phyloP scores from a whole-genome alignment of 345 rosid genomes.

The Eutrema japonicum region DNA sequence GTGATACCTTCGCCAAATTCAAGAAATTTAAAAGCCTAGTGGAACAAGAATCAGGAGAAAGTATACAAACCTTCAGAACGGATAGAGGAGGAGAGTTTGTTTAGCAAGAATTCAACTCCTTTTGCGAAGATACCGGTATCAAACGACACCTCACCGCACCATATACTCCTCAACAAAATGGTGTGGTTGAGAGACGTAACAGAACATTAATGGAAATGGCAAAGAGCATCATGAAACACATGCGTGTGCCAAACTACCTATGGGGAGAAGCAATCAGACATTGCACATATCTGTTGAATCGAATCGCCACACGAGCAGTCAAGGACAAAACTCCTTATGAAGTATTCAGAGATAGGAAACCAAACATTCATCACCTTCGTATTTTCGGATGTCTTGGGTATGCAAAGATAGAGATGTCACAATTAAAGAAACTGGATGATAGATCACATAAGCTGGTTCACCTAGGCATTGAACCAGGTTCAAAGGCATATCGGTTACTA shows the following conservation, averaged over 20 bases:
- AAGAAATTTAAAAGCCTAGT: not conserved
- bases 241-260: not conserved
- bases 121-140: not conserved
- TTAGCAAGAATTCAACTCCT: fast-evolving
- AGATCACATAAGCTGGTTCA: not conserved
- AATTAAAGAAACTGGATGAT: not conserved
- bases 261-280: not conserved
- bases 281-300: not conserved
- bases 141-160: not conserved
- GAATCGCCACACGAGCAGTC: not conserved
- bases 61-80: not conserved
- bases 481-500: not conserved
- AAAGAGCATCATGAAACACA: not conserved
- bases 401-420: not conserved
- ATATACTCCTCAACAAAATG: not conserved
- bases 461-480: not conserved
- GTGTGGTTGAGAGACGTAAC: not conserved
- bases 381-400: not conserved
- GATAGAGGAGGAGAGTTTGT: not conserved
- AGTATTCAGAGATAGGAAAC: fast-evolving
- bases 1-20: not conserved
- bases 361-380: not conserved
- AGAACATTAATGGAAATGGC: not conserved
- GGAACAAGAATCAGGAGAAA: not conserved
- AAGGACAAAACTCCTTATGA: not conserved